Evolutionary conservation across 1,139 yeast genomes (phyloP).

Genomic region (Geotrichum klebahnii): DNA sequence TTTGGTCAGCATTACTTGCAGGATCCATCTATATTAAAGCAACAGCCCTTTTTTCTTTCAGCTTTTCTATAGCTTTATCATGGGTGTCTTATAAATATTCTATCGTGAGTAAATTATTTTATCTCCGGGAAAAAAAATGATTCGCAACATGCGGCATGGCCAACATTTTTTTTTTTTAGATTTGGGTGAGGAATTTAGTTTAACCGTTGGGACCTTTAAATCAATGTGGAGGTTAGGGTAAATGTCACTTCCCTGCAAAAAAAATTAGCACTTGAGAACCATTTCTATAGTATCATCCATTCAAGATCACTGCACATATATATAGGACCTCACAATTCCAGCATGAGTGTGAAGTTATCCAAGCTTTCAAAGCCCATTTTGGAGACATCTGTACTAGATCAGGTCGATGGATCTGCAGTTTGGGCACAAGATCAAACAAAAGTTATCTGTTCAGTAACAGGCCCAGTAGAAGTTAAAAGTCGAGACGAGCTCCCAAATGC

Average conservation of each 20-base stretch:
- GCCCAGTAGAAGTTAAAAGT: slow-evolving; percentile 82
- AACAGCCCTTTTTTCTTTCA: background rate
- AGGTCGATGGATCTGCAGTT: slow-evolving; percentile 79
- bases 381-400: slow-evolving; percentile 40
- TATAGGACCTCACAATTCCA: background rate
- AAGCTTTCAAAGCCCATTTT: slow-evolving; percentile 2
- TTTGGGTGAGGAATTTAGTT: background rate
- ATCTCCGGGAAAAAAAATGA: no score
- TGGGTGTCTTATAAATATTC: no score
- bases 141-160: no score
- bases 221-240: slow-evolving; percentile 5
- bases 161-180: no score
- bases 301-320: background rate
- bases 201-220: background rate
- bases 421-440: slow-evolving; percentile 50
- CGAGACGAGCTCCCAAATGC: slow-evolving; percentile 82
- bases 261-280: background rate
- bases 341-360: slow-evolving; percentile 2
- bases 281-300: background rate
- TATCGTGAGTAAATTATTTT: no score
- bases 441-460: slow-evolving; percentile 73
- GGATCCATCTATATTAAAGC: background rate
- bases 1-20: background rate
- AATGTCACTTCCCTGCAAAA: background rate
- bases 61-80: no score